Conservation (phyloP, 108 stramenopile genomes). For the Fistulifera pelliculosa region DNA sequence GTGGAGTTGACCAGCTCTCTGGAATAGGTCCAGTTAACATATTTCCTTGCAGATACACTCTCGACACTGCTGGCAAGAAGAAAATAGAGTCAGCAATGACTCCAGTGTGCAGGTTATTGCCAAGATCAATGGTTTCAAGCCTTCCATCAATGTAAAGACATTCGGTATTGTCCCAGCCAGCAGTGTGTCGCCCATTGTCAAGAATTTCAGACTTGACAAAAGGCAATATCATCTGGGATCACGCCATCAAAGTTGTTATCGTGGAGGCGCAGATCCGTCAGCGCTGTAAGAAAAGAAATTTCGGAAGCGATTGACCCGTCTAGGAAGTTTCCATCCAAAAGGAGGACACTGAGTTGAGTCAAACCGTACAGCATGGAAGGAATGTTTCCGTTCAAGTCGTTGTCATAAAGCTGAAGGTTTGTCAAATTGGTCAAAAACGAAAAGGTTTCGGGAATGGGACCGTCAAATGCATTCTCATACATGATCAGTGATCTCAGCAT, state of each 20-base stretch:
- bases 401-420: conserved; percentile 27
- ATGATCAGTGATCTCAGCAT: conserved; percentile 1
- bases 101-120: conserved; percentile 24
- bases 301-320: conserved; percentile 31
- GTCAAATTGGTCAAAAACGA: conserved; percentile 14
- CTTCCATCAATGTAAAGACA: conserved; percentile 14
- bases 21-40: conserved; percentile 40
- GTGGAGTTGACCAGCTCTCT: conserved; percentile 18
- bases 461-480: conserved; percentile 20
- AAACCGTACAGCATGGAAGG: conserved; percentile 16
- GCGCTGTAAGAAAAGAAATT: conserved; percentile 26
- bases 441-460: conserved; percentile 14
- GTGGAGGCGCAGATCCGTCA: conserved; percentile 44
- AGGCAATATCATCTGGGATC: conserved; percentile 34
- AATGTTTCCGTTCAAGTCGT: conserved; percentile 21
- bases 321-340: conserved; percentile 30
- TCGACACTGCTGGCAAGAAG: conserved; percentile 24
- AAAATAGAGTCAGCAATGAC: conserved; percentile 30
- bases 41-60: conserved; percentile 37
- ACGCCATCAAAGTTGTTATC: conserved; percentile 58
- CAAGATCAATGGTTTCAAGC: conserved; percentile 27
- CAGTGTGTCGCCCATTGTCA: conserved; percentile 23
- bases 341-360: conserved; percentile 18
- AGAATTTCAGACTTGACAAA: conserved; percentile 15
- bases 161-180: conserved; percentile 25